A percentile compares a stretch with the other conserved stretches of the same genome.
phyloP scores from a whole-genome alignment of 495 filamentous ascomycete genomes.

The Talaromyces thailandensis region DNA sequence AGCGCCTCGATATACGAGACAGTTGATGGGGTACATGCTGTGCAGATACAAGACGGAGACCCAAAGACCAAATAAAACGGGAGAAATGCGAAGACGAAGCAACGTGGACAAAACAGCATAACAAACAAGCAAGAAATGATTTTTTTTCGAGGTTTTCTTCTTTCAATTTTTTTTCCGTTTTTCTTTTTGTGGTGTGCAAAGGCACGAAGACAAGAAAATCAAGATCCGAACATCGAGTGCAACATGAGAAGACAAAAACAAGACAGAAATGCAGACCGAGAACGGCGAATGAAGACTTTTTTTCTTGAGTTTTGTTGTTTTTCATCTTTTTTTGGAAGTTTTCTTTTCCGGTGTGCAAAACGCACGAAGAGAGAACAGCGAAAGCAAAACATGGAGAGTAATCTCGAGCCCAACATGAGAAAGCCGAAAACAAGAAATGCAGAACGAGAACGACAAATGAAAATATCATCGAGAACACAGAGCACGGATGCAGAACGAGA shows the following conservation, averaged over 20 bases:
- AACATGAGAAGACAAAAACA: not conserved
- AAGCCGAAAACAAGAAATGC: not conserved
- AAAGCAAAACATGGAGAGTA: not conserved
- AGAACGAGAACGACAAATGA: not conserved
- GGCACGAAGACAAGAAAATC: not conserved
- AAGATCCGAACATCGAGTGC: not conserved
- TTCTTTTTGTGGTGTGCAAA: not conserved
- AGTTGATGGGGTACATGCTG: conserved; percentile 6
- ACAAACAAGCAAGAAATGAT: not conserved
- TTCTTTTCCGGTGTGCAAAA: not conserved
- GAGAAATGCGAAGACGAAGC: not conserved
- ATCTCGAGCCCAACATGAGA: not conserved
- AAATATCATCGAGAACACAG: not conserved
- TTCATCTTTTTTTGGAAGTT: not conserved
- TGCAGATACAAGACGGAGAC: conserved; percentile 3
- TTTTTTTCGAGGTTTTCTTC: not conserved
- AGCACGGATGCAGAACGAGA: no score
- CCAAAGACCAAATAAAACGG: not conserved
- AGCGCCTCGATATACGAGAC: conserved; percentile 8
- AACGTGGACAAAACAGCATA: not conserved
- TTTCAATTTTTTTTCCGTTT: not conserved
- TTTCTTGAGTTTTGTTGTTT: not conserved
- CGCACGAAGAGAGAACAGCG: not conserved
- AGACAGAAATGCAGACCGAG: not conserved
- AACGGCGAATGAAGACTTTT: not conserved